phyloP scores from a whole-genome alignment of 2,329 filamentous ascomycete species.

The Madurella mycetomatis region DNA sequence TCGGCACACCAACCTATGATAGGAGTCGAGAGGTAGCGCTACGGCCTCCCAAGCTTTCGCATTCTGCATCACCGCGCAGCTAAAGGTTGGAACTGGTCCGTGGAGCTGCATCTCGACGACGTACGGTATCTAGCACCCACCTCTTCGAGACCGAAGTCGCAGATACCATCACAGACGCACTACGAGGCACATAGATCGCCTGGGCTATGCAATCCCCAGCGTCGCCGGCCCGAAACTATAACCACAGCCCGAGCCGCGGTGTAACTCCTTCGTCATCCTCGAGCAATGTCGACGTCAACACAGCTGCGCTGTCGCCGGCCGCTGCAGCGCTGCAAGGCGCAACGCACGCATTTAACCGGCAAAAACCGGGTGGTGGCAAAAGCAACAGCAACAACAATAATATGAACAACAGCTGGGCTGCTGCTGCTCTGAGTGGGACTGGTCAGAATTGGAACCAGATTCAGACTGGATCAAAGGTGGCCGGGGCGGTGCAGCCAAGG shows the following conservation, averaged over 20 bases:
- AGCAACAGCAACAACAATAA: constrained; percentile 5
- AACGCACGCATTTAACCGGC: constrained; percentile 46
- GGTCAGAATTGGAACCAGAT: neutral
- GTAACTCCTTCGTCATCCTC: neutral
- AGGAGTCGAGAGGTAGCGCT: neutral
- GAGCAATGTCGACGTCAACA: constrained; percentile 11
- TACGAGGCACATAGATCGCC: neutral
- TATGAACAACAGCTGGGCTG: constrained; percentile 3
- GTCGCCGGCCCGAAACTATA: constrained; percentile 10
- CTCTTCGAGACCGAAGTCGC: neutral
- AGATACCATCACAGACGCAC: neutral
- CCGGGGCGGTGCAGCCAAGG: no score
- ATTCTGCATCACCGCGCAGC: neutral
- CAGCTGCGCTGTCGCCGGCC: constrained; percentile 18
- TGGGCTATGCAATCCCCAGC: constrained; percentile 14
- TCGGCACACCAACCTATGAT: neutral
- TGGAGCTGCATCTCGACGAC: neutral
- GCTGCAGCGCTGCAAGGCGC: constrained; percentile 50
- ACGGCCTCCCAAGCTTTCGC: neutral
- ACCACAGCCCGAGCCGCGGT: constrained; percentile 1
- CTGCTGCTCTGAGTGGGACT: no score
- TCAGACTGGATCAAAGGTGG: neutral
- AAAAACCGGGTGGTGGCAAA: constrained; percentile 6
- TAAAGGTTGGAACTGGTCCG: neutral
- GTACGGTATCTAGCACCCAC: no score